Evolutionary conservation across 1,139 yeast species (phyloP).

Genomic region (Yamadazyma atlantica): DNA sequence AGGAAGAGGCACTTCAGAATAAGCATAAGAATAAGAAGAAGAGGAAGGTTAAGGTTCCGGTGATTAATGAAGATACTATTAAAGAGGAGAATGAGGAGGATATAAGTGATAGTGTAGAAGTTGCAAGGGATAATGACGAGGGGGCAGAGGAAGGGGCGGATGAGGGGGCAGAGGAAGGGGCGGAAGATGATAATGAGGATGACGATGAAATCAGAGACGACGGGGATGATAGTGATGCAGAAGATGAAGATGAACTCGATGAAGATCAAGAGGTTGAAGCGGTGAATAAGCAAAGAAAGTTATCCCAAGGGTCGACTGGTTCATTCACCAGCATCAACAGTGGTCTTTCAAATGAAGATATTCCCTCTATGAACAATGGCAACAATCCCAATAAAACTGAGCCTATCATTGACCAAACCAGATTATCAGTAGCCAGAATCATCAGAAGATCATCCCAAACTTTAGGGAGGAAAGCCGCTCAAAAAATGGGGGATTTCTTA

Average conservation of each 20-base stretch:
- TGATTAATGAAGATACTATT: slow-evolving; percentile 28
- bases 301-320: slow-evolving; percentile 42
- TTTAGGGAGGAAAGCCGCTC: slow-evolving; percentile 76
- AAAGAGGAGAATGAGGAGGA: slow-evolving; percentile 30
- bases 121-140: slow-evolving; percentile 11
- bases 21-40: slow-evolving; percentile 36
- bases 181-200: slow-evolving; percentile 19
- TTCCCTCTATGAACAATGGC: slow-evolving; percentile 15
- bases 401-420: slow-evolving; percentile 67
- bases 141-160: slow-evolving; percentile 20
- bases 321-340: slow-evolving; percentile 40
- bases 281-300: slow-evolving; percentile 33
- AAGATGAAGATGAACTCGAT: slow-evolving; percentile 15
- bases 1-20: slow-evolving; percentile 51
- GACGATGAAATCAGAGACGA: slow-evolving; percentile 20
- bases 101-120: slow-evolving; percentile 11
- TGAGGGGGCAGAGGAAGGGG: slow-evolving; percentile 29
- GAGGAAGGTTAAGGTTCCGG: slow-evolving; percentile 13
- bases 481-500: slow-evolving; percentile 81
- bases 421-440: slow-evolving; percentile 71
- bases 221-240: slow-evolving; percentile 30
- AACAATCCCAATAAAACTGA: slow-evolving; percentile 38
- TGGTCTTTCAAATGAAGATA: slow-evolving; percentile 30
- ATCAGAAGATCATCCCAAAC: slow-evolving; percentile 58
- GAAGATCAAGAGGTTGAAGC: slow-evolving; percentile 25